Evolutionary conservation across 2,329 filamentous ascomycete species (phyloP).

Genomic region (Fusarium fracticaudum): DNA sequence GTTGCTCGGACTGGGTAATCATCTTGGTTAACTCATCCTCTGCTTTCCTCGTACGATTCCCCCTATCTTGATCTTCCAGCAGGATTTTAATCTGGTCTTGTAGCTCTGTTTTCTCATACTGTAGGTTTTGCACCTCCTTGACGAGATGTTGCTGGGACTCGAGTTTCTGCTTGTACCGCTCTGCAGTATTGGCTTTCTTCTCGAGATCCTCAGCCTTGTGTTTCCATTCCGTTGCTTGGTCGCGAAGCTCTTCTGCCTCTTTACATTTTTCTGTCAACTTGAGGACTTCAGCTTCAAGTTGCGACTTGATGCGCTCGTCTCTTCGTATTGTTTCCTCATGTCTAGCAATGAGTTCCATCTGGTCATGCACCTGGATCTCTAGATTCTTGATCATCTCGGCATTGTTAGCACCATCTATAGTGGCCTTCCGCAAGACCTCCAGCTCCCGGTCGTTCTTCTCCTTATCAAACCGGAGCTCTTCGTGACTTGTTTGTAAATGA

Average conservation of each 20-base stretch:
- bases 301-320: constrained; percentile 52
- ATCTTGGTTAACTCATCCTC: constrained; percentile 54
- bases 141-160: constrained; percentile 65
- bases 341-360: constrained; percentile 74
- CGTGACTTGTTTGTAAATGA: constrained; percentile 68
- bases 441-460: constrained; percentile 65
- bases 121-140: constrained; percentile 64
- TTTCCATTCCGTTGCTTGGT: constrained; percentile 68
- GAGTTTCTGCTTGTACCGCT: constrained; percentile 71
- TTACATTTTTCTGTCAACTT: constrained; percentile 58
- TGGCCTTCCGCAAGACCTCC: constrained; percentile 59
- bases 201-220: constrained; percentile 67
- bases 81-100: constrained; percentile 57
- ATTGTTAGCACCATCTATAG: constrained; percentile 62
- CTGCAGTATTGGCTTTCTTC: constrained; percentile 71
- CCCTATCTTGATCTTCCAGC: constrained; percentile 48
- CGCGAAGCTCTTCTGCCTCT: constrained; percentile 62
- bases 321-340: constrained; percentile 66
- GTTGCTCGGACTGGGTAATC: constrained; percentile 54
- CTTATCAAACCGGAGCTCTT: constrained; percentile 72
- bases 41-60: constrained; percentile 48
- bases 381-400: constrained; percentile 63
- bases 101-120: constrained; percentile 64
- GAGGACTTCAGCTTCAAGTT: constrained; percentile 66
- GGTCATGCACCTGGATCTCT: constrained; percentile 68